Base-by-base conservation (phyloP, 2,329 filamentous ascomycete species). In the Zymoseptoria pseudotritici region DNA sequence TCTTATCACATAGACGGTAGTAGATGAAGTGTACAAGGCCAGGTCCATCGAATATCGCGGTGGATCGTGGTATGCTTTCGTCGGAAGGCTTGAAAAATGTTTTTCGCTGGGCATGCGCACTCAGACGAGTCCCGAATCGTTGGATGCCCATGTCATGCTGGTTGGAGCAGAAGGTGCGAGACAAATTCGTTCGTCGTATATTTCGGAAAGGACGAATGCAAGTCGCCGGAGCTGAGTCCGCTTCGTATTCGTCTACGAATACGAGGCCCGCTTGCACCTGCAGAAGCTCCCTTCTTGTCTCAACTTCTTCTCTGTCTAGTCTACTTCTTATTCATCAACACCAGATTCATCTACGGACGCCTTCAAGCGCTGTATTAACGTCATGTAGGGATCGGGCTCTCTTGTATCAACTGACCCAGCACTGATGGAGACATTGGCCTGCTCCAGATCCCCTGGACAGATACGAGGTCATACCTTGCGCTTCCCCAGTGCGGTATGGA, bases 1-100 rank as follows among this genome's bases (percentile, higher is more conserved):
- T 49, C n/a, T 52, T 55, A 36, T 62, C 52, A 53, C 63, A 64
- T 1, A 67, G 61, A 17, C 54, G 74, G 55, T 84, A 77, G 61
- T 88, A 85, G 50, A 92, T 78, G 71, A 90, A 83, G 71, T 93
- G 88, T 1, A 90, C 89, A 24, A 96, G 76, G 2, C 85, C 86
- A 4, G 91, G 91, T 0, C 91, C 91, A 71, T 96, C 91, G 58
- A 96, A 84, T 52, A 85, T 77, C 17, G 82, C 74, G 21, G 52
- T 61, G 9, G 65, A 56, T 2, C 54, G 26, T 9, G 53, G 52
- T 2, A 52, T 10, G 57, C 63, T 17, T 50, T 59, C 4, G 60
- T 61, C 11, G 61, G 57, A 8, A 50, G 59, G 11, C 49, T 52
- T 26, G 50, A 17, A n/a, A 1, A 46, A 17, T 13, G 36, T 46